Evolutionary conservation across 805 yeast genomes (phyloP).

Genomic region (Yarrowia keelungensis): DNA sequence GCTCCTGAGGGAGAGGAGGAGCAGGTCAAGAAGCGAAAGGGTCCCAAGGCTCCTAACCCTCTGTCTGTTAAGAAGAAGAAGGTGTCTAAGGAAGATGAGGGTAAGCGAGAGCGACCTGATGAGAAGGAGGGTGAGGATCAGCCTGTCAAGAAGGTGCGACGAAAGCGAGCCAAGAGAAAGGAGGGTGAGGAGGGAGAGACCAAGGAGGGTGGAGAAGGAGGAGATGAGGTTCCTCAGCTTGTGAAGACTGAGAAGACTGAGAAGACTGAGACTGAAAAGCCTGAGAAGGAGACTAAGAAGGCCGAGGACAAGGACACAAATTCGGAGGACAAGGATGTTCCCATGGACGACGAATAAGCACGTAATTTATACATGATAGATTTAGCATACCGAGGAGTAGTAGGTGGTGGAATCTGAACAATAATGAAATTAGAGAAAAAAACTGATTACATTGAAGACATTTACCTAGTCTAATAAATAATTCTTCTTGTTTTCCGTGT

Average conservation of each 20-base stretch:
- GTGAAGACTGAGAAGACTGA: background rate
- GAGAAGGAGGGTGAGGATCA: constrained; percentile 14
- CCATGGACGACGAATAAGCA: constrained; percentile 26
- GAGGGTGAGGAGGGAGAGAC: constrained; percentile 30
- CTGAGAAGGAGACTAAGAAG: constrained; percentile 3
- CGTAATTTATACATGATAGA: constrained; percentile 29
- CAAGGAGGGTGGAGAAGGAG: background rate
- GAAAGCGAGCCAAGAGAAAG: constrained; percentile 44
- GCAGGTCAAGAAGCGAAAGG: constrained; percentile 49
- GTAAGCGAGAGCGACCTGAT: constrained; percentile 17
- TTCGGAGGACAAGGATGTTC: constrained; percentile 12
- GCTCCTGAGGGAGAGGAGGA: constrained; percentile 45
- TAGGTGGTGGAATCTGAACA: too few relatives aligned
- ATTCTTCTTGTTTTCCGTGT: too few relatives aligned
- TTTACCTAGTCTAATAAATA: too few relatives aligned
- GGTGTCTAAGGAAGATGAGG: constrained; percentile 41
- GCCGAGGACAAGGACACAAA: background rate
- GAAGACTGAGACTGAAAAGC: background rate
- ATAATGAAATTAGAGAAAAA: too few relatives aligned
- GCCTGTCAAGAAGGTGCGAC: constrained; percentile 34
- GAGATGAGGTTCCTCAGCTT: constrained; percentile 9
- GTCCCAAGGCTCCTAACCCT: constrained; percentile 88
- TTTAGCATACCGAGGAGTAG: background rate
- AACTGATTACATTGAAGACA: too few relatives aligned
- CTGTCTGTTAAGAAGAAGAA: constrained; percentile 83